These are phyloP conservation scores for Colletotrichum echinochloae DNA, from an alignment of 2,329 filamentous ascomycete species.

Conservation along the genomic window DNA sequence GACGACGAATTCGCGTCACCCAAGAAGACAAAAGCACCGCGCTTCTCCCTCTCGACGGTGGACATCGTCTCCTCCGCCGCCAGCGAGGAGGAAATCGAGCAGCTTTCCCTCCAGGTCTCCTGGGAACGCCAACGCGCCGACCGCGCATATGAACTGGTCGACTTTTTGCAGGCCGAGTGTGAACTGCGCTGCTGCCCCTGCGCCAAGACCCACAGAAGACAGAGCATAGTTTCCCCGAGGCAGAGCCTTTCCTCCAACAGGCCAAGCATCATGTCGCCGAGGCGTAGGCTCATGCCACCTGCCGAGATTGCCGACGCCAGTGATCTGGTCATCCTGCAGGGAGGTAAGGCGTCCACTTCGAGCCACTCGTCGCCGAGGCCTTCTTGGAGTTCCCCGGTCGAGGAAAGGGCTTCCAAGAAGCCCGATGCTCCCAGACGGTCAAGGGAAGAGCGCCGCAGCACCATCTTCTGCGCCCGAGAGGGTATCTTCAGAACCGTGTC, in stretches of 20 bases:
- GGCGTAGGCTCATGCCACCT: constrained; percentile 51
- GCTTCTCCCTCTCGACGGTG: constrained; percentile 60
- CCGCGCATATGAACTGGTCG: constrained; percentile 77
- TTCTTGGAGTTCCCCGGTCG: constrained; percentile 48
- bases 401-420: constrained; percentile 38
- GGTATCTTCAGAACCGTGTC: constrained; percentile 73
- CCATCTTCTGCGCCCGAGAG: constrained; percentile 71
- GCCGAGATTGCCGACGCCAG: constrained; percentile 55
- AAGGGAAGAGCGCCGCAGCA: constrained; percentile 60
- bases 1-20: constrained; percentile 74
- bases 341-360: constrained; percentile 39
- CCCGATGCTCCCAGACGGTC: constrained; percentile 43
- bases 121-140: constrained; percentile 74
- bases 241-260: constrained; percentile 52
- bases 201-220: constrained; percentile 54
- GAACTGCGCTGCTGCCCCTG: constrained; percentile 75
- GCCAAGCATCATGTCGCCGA: constrained; percentile 49
- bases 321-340: constrained; percentile 57
- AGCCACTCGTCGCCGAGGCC: constrained; percentile 42
- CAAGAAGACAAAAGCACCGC: constrained; percentile 60
- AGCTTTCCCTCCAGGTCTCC: constrained; percentile 63
- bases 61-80: constrained; percentile 67
- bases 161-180: constrained; percentile 82
- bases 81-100: constrained; percentile 70
- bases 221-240: constrained; percentile 49